Evolutionary conservation across 2,329 filamentous ascomycete genomes (phyloP).

Genomic region (Endothia cerciana): DNA sequence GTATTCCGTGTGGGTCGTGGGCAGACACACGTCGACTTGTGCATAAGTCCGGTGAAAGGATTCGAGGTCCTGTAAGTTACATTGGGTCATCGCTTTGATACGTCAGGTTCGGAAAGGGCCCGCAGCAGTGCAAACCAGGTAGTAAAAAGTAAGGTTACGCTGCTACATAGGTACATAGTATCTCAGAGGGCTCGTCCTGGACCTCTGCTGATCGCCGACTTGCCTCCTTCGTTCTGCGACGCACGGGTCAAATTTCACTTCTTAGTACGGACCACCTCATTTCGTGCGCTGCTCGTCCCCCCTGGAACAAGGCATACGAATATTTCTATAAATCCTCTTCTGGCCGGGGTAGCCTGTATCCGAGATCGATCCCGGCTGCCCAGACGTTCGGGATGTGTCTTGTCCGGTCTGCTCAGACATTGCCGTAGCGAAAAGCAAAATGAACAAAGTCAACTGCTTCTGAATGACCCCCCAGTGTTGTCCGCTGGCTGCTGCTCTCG

Average conservation of each 20-base stretch:
- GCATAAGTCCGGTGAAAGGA: background rate
- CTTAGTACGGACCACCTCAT: background rate
- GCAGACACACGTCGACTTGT: background rate
- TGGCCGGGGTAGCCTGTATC: background rate
- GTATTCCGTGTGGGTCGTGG: background rate
- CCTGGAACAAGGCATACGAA: background rate
- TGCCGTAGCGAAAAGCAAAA: background rate
- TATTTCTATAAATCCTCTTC: background rate
- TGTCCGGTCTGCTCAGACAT: background rate
- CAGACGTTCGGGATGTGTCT: background rate
- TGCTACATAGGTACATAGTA: background rate
- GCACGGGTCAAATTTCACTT: background rate
- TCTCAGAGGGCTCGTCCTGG: background rate
- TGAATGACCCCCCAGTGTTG: background rate
- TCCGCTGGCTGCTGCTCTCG: background rate
- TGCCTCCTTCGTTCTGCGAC: background rate
- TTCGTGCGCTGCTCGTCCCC: background rate
- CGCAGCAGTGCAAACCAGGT: background rate
- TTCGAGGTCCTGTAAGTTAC: background rate
- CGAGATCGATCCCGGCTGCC: background rate
- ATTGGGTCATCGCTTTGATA: background rate
- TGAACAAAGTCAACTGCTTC: background rate
- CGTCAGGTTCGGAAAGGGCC: background rate
- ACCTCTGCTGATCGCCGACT: background rate
- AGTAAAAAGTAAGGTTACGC: background rate